These are phyloP conservation scores for Russula virescens DNA, from an alignment of 768 basidiomycete species.

Conservation along the genomic window DNA sequence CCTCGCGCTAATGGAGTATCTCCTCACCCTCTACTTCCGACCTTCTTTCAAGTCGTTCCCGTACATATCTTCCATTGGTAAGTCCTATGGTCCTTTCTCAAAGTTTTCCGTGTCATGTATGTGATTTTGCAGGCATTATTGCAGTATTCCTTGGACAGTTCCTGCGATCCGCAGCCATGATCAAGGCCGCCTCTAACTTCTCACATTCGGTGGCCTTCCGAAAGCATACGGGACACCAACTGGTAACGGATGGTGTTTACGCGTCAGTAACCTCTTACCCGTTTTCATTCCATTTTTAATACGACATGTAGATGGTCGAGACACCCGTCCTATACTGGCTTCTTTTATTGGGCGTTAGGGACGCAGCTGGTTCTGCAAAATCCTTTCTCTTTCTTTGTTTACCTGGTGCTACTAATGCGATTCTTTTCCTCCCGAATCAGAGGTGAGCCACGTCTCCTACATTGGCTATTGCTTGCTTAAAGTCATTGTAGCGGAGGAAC, in stretches of 20 bases:
- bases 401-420: conserved; percentile 63
- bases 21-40: conserved; percentile 60
- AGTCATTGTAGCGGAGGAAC: conserved; percentile 65
- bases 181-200: conserved; percentile 90
- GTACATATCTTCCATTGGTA: conserved; percentile 58
- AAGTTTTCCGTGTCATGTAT: not conserved
- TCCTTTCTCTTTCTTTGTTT: conserved; percentile 62
- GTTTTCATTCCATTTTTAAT: conserved; percentile 1
- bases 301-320: conserved; percentile 59
- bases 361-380: conserved; percentile 92
- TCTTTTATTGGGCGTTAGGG: conserved; percentile 96
- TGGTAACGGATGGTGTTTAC: conserved; percentile 90
- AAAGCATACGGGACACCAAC: conserved; percentile 65
- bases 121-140: conserved; percentile 46
- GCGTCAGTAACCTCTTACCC: conserved; percentile 45
- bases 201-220: conserved; percentile 79
- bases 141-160: conserved; percentile 66
- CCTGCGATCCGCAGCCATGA: conserved; percentile 90
- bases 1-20: conserved; percentile 73
- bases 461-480: not conserved
- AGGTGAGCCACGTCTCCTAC: conserved; percentile 45
- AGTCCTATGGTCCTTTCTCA: conserved; percentile 24
- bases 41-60: conserved; percentile 56
- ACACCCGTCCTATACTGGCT: conserved; percentile 95
- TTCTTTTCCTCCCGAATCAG: conserved; percentile 82